Evolutionary conservation across 768 basidiomycete genomes (phyloP).

Genomic region (Panellus pusillus): DNA sequence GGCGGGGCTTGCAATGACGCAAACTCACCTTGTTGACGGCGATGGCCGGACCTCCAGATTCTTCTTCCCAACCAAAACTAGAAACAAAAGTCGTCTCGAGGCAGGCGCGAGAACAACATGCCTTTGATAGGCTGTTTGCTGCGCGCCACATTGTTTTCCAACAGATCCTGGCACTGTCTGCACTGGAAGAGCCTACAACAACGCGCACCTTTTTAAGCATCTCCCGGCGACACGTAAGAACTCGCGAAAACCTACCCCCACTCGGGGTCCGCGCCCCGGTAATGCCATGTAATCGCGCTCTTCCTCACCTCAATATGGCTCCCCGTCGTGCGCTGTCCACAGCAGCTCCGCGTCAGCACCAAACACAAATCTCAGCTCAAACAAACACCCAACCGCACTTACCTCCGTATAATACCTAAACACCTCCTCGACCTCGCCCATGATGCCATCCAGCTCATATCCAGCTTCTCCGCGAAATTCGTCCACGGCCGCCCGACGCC

Average conservation of each 20-base stretch:
- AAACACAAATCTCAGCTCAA: too few species aligned
- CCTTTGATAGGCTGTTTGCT: constrained; percentile 96
- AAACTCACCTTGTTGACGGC: constrained; percentile 82
- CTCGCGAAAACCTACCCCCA: constrained; percentile 80
- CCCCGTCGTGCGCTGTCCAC: constrained; percentile 89
- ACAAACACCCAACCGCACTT: too few species aligned
- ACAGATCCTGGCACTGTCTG: constrained; percentile 92
- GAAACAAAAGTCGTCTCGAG: too few species aligned
- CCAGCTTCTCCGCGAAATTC: constrained; percentile 87
- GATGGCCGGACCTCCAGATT: constrained; percentile 95
- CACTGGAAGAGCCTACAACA: constrained; percentile 81
- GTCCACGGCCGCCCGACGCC: constrained; percentile 63
- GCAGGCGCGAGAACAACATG: constrained; percentile 36
- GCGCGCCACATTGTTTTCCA: constrained; percentile 92
- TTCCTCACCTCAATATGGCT: constrained; percentile 96
- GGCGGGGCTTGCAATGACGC: background rate
- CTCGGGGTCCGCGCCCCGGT: constrained; percentile 88
- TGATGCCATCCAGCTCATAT: constrained; percentile 99
- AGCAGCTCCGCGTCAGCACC: constrained; percentile 13
- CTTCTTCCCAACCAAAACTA: constrained; percentile 96
- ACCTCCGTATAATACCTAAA: constrained; percentile 97
- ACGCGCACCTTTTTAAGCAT: background rate
- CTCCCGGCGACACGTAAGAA: background rate
- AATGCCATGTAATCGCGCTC: constrained; percentile 98
- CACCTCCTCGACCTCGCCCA: constrained; percentile 90